Percentiles rank a stretch among this genome's conserved stretches.
These are phyloP conservation scores for Aspergillus conjunctus DNA, from an alignment of 495 filamentous ascomycete genomes.

Conservation along the genomic window DNA sequence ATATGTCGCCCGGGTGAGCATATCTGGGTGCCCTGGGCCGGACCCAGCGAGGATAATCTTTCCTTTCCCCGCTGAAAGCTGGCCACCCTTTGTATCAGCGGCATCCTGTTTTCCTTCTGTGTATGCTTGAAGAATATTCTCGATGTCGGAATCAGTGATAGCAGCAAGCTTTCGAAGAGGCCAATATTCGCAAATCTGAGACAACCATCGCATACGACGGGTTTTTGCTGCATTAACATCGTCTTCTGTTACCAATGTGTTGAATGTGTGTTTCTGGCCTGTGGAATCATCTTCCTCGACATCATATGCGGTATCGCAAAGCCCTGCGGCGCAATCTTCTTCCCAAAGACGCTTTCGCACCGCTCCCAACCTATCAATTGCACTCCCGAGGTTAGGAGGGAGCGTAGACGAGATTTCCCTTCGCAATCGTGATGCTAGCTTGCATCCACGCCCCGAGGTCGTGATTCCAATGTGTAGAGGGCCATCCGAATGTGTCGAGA, in stretches of 20 bases:
- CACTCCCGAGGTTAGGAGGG: constrained; percentile 77
- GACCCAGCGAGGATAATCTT: constrained; percentile 87
- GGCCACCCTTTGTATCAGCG: constrained; percentile 23
- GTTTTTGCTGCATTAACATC: constrained; percentile 75
- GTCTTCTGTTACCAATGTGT: constrained; percentile 72
- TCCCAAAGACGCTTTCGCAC: constrained; percentile 76
- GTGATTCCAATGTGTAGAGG: constrained; percentile 95
- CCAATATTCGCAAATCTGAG: constrained; percentile 99
- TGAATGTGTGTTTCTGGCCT: constrained; percentile 87
- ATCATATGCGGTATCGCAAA: constrained; percentile 46
- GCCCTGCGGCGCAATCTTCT: constrained; percentile 65
- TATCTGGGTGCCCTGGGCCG: constrained; percentile 90
- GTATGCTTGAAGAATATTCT: constrained; percentile 71
- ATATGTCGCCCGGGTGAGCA: constrained; percentile 86
- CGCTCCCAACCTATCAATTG: constrained; percentile 77
- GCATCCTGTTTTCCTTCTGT: constrained; percentile 32
- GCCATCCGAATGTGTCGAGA: constrained; percentile 85
- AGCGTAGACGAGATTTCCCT: constrained; percentile 82
- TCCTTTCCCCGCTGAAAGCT: constrained; percentile 44
- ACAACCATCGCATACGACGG: constrained; percentile 86
- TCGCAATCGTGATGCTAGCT: constrained; percentile 86
- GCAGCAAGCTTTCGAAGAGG: constrained; percentile 77
- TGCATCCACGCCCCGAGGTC: constrained; percentile 93
- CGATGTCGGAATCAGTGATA: constrained; percentile 78
- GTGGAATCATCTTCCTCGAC: constrained; percentile 78